Conservation (phyloP, 2,329 filamentous ascomycete species). For the Hypoxylon sp. region DNA sequence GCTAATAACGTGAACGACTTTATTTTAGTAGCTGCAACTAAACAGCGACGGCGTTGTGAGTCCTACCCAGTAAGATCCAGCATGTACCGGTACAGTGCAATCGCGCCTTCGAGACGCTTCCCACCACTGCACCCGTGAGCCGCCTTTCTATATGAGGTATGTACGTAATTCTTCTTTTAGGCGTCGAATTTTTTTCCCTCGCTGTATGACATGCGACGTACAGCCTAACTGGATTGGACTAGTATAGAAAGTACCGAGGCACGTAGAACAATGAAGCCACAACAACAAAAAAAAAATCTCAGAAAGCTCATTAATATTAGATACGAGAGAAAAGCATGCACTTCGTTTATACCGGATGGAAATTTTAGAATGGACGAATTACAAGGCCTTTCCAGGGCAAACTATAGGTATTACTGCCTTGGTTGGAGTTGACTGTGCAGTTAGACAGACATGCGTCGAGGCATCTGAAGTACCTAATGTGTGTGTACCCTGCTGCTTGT, state of each 20-base stretch:
- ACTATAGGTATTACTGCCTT: not conserved
- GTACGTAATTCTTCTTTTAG: constrained; percentile 27
- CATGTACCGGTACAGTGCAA: constrained; percentile 20
- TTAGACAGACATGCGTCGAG: constrained; percentile 7
- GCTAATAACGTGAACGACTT: constrained; percentile 33
- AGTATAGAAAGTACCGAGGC: not conserved
- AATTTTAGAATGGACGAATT: not conserved
- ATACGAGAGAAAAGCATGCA: constrained; percentile 5
- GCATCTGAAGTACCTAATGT: not conserved
- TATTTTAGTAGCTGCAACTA: constrained; percentile 31
- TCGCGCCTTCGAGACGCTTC: constrained; percentile 6
- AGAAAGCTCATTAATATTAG: not conserved
- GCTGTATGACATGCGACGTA: constrained; percentile 27
- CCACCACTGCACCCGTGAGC: constrained; percentile 15
- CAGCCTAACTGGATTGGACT: constrained; percentile 8
- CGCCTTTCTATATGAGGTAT: constrained; percentile 10
- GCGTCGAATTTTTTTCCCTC: constrained; percentile 15
- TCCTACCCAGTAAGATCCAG: constrained; percentile 19
- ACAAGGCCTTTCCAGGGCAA: not conserved
- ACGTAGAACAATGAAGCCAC: constrained; percentile 7
- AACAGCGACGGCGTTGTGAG: constrained; percentile 22
- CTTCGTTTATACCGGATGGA: constrained; percentile 1
- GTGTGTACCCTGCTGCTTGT: constrained; percentile 10
- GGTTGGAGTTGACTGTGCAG: not conserved
- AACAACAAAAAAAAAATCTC: not conserved